These are phyloP conservation scores for Cyberlindnera americana DNA, from an alignment of 805 yeast genomes.

Conservation along the genomic window DNA sequence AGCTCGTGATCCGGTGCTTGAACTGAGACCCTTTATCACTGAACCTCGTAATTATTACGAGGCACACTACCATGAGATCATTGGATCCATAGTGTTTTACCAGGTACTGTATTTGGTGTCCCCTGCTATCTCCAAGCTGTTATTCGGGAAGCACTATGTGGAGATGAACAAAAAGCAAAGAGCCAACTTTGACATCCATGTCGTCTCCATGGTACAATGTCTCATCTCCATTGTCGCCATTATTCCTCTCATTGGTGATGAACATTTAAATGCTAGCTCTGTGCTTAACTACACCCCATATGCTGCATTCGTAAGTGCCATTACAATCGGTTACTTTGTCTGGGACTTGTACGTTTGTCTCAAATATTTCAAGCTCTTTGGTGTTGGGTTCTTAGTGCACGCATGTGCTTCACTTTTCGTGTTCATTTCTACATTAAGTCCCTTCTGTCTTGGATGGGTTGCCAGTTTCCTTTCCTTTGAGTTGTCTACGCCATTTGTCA, in stretches of 20 bases:
- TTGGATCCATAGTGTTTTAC: conserved; percentile 59
- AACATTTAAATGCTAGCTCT: conserved; percentile 44
- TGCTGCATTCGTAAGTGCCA: conserved; percentile 67
- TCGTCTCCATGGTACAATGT: conserved; percentile 85
- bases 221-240: conserved; percentile 56
- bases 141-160: conserved; percentile 56
- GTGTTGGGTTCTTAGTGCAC: conserved; percentile 77
- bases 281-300: conserved; percentile 72
- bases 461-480: conserved; percentile 85
- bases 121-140: conserved; percentile 43
- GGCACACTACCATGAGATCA: conserved; percentile 75
- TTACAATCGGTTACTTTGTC: conserved; percentile 80
- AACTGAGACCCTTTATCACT: conserved; percentile 30
- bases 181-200: conserved; percentile 84
- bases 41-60: conserved; percentile 39
- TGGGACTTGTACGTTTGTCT: conserved; percentile 85
- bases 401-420: conserved; percentile 80
- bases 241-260: conserved; percentile 63
- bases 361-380: conserved; percentile 62
- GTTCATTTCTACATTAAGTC: conserved; percentile 58
- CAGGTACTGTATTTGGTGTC: conserved; percentile 48
- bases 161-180: conserved; percentile 42
- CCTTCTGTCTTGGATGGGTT: conserved; percentile 76
- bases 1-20: conserved; percentile 17
- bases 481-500: conserved; percentile 91